Evolutionary conservation across 148 eudicot species (phyloP).

Genomic region (Rhododendron ferrugineum): DNA sequence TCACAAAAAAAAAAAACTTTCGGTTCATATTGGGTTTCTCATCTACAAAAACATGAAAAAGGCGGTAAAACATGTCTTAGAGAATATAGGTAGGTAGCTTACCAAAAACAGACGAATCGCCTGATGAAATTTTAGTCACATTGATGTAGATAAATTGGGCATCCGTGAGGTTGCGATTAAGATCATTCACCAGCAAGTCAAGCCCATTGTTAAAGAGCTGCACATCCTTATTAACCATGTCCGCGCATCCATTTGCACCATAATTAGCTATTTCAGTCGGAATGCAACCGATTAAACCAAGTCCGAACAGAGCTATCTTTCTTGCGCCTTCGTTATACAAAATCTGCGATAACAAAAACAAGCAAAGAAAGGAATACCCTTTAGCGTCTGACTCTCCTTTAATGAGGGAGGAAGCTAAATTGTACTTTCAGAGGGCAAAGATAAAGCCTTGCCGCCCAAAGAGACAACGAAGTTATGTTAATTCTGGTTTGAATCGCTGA

Average conservation of each 20-base stretch:
- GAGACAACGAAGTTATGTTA: no score
- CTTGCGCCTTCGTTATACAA: slow-evolving; percentile 40
- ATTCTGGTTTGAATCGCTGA: no score
- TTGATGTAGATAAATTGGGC: slow-evolving; percentile 39
- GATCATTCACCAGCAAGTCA: slow-evolving; percentile 17
- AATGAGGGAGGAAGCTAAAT: not conserved
- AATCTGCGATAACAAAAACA: slow-evolving; percentile 8
- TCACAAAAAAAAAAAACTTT: not conserved
- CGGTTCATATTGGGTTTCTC: no score
- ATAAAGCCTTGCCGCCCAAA: not conserved
- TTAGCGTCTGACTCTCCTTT: not conserved
- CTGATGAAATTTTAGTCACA: not conserved
- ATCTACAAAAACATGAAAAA: not conserved
- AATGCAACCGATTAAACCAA: slow-evolving; percentile 46
- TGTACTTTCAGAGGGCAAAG: not conserved
- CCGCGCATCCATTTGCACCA: slow-evolving; percentile 18
- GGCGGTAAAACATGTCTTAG: not conserved
- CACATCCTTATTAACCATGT: slow-evolving; percentile 18
- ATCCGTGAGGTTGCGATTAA: slow-evolving; percentile 12
- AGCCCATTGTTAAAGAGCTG: slow-evolving; percentile 30
- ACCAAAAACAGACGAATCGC: not conserved
- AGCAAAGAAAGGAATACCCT: not conserved
- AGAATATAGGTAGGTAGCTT: not conserved
- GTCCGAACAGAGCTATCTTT: slow-evolving; percentile 38
- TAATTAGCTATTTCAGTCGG: slow-evolving; percentile 15